Evolutionary conservation across 768 basidiomycete genomes (phyloP).

Genomic region (Heimioporus sp.): DNA sequence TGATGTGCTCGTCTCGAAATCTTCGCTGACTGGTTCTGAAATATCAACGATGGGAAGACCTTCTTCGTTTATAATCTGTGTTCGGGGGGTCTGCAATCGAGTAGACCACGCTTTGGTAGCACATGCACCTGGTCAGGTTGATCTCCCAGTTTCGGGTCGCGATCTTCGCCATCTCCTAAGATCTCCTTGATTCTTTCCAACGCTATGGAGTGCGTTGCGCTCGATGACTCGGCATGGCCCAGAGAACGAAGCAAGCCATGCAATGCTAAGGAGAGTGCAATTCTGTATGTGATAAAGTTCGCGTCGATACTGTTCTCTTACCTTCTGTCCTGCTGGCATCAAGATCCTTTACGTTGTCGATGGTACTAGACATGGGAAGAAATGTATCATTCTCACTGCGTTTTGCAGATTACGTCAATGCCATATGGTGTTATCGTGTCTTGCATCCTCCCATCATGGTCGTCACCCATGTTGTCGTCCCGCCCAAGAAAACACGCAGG

Average conservation of each 20-base stretch:
- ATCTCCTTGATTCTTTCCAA: constrained; percentile 62
- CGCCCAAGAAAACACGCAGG: constrained; percentile 44
- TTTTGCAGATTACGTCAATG: constrained; percentile 18
- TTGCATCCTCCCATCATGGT: constrained; percentile 34
- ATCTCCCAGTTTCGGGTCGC: constrained; percentile 38
- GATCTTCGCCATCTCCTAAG: constrained; percentile 41
- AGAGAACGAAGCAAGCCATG: constrained; percentile 40
- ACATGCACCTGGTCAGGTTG: constrained; percentile 63
- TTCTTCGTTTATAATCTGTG: constrained; percentile 70
- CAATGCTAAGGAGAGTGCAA: constrained; percentile 29
- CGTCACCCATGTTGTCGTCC: constrained; percentile 36
- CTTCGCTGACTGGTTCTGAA: constrained; percentile 49
- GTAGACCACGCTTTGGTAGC: constrained; percentile 11
- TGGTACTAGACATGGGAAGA: constrained; percentile 19
- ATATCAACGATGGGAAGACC: constrained; percentile 80
- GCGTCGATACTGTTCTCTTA: constrained; percentile 22
- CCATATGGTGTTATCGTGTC: constrained; percentile 1
- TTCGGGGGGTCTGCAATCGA: constrained; percentile 18
- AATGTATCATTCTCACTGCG: background rate
- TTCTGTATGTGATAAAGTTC: background rate
- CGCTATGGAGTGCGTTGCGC: constrained; percentile 42
- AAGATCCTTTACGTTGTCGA: constrained; percentile 23
- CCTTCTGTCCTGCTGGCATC: constrained; percentile 36
- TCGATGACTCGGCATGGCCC: constrained; percentile 16
- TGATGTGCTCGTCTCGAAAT: constrained; percentile 16